phyloP scores from a whole-genome alignment of 2,329 filamentous ascomycete species.

The Rhytidhysteron rufulum region DNA sequence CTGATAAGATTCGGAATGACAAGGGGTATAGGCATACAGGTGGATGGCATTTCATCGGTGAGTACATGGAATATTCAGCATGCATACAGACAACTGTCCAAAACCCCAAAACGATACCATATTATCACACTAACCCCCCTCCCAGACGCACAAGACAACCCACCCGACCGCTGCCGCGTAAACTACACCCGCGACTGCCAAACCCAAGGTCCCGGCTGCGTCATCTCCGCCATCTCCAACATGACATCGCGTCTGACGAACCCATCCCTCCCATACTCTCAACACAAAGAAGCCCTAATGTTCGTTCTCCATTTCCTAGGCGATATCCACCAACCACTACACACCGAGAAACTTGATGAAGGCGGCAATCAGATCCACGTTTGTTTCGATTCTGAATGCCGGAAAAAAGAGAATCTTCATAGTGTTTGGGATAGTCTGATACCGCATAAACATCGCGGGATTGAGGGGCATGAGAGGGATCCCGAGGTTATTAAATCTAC shows the following conservation, averaged over 20 bases:
- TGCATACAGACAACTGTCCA: not conserved
- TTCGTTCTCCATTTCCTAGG: constrained; percentile 51
- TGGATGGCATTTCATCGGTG: constrained; percentile 4
- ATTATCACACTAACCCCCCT: too few relatives aligned
- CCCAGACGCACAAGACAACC: constrained; percentile 39
- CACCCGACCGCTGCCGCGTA: constrained; percentile 41
- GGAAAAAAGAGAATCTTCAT: constrained; percentile 28
- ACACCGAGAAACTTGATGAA: constrained; percentile 40
- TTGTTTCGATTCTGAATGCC: constrained; percentile 23
- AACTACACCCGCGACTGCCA: constrained; percentile 45
- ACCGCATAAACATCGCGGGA: constrained; percentile 1
- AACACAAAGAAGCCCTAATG: constrained; percentile 4
- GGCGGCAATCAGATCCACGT: constrained; percentile 36
- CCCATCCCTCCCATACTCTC: not conserved
- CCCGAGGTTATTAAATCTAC: not conserved
- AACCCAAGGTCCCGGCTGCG: constrained; percentile 33
- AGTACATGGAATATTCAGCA: not conserved
- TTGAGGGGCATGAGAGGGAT: not conserved
- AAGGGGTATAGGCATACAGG: not conserved
- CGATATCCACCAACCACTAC: constrained; percentile 69
- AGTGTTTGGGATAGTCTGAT: constrained; percentile 19
- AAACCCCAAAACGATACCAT: too few relatives aligned
- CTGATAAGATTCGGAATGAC: not conserved
- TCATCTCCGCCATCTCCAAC: constrained; percentile 48
- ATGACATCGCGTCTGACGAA: constrained; percentile 13